These are phyloP conservation scores for Xylariaceae sp. DNA, from an alignment of 2,329 filamentous ascomycete species.

Conservation along the genomic window DNA sequence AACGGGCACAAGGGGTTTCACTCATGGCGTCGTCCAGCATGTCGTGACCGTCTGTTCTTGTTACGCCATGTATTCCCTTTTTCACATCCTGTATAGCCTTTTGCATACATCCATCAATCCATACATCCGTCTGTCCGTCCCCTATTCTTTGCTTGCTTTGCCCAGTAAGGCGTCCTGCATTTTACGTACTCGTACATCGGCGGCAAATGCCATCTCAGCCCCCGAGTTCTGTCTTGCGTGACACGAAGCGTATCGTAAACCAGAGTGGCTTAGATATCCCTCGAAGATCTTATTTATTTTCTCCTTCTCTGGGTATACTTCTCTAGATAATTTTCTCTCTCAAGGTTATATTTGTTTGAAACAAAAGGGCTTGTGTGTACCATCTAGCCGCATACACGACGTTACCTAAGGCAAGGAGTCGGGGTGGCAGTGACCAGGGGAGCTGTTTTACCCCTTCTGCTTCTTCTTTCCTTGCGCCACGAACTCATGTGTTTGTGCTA, in stretches of 20 bases:
- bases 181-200: background rate
- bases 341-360: no score
- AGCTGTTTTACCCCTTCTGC: no score
- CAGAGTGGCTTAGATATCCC: background rate
- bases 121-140: no score
- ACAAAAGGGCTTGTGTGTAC: background rate
- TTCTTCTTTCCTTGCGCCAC: no score
- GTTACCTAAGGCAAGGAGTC: background rate
- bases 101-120: no score
- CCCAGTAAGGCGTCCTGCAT: background rate
- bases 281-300: no score
- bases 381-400: background rate
- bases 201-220: background rate
- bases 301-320: no score
- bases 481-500: background rate
- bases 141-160: background rate
- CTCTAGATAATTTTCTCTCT: no score
- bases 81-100: no score
- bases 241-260: background rate
- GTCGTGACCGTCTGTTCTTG: background rate
- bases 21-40: background rate
- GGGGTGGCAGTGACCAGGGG: background rate
- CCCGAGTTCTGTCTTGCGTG: background rate
- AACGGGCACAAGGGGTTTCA: background rate
- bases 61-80: background rate